Base-by-base conservation (phyloP, 176 grass and related monocot species). In the Avena insularis region DNA sequence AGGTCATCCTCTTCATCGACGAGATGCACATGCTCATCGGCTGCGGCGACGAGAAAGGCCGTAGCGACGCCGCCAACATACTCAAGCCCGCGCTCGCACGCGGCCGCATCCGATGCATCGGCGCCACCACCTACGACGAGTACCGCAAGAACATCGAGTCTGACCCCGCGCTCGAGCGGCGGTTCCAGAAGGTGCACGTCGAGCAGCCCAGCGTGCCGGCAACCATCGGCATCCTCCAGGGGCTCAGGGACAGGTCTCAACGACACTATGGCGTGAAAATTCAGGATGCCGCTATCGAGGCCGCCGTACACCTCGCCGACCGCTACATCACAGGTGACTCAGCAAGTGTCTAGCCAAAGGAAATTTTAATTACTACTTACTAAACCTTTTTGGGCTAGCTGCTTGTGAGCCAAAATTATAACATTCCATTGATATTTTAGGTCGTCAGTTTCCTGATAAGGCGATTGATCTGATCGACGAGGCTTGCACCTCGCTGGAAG, bases 401-500 rank as follows among this genome's bases (percentile, higher is more conserved):
- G 14, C 6, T 68, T 70, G n/a, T 40, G 33, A 10, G 8, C 15
- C 7, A 20, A 40, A 69, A 4, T 48, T 48, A 50, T 43, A 20
- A 20, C 38, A 17, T 20, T 70, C 19, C 67, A 43, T 43, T n/a
- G 17, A 16, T n/a, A 43, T 1, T n/a, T 4, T 46, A 71, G 68
- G 70, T 72, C 70, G 70, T 47, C 70, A 72, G 23, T 72, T 97
- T 79, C 95, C 95, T 85, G 95, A 97, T 86, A 97, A 97, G 89
- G 95, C 95, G 55, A 97, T 95, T 73, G 95, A 95, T 92, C 89
- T 97, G 16, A 97, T 97, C 81, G 93, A 97, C 5, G 93, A 97
- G 70, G 70, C 70, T 47, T 72, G 70, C 40, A 23, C 68, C 68
- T n/a, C 36, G 0, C 9, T 71, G 4, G 68, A 71, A 21, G n/a